Conservation (phyloP, 192 early-diverging fungal species). For the Podila minutissima region DNA sequence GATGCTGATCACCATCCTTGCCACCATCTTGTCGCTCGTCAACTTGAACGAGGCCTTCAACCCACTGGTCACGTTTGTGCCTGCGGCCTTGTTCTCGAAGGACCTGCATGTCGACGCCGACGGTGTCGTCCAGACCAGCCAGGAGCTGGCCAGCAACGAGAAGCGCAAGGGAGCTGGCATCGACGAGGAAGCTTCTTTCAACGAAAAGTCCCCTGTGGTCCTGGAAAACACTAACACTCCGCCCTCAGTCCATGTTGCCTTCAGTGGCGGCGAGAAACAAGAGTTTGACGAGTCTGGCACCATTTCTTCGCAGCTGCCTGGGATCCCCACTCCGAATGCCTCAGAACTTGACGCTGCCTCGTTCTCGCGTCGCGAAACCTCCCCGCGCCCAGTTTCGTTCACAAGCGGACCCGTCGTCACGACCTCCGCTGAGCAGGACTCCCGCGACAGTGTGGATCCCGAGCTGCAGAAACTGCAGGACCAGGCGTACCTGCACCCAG, state of each 20-base stretch:
- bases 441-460: neutral
- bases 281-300: slow-evolving; percentile 27
- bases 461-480: slow-evolving; percentile 29
- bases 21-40: slow-evolving; percentile 1
- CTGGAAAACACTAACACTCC: neutral
- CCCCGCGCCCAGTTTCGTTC: neutral
- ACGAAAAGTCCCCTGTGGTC: neutral
- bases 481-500: slow-evolving; percentile 41
- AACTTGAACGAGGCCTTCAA: slow-evolving; percentile 40
- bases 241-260: neutral
- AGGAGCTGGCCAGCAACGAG: neutral
- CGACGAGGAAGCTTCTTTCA: slow-evolving; percentile 18
- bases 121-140: slow-evolving; percentile 12
- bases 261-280: slow-evolving; percentile 17
- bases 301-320: slow-evolving; percentile 35
- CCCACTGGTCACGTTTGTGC: slow-evolving; percentile 36
- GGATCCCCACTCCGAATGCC: slow-evolving; percentile 32
- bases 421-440: neutral
- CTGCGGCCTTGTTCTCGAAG: slow-evolving; percentile 44
- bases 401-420: neutral
- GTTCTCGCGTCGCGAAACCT: neutral
- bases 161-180: neutral
- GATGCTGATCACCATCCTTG: slow-evolving; percentile 11
- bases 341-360: slow-evolving; percentile 21
- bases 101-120: slow-evolving; percentile 22